Percentiles rank a stretch among this genome's conserved stretches.
These are phyloP conservation scores for Albatrellus sp. DNA, from an alignment of 1,284 basidiomycete species.

Conservation along the genomic window DNA sequence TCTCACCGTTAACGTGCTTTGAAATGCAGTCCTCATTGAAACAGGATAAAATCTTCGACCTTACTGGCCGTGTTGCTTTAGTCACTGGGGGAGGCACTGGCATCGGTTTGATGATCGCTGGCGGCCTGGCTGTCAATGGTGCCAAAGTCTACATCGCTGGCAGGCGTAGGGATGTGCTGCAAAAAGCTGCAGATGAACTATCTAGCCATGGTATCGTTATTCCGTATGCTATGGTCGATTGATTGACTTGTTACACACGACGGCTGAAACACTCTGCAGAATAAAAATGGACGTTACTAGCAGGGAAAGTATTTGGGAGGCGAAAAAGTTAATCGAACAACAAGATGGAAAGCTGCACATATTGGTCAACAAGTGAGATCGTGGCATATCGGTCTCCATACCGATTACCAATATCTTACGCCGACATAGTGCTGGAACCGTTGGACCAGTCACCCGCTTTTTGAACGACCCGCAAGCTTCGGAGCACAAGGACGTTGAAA, in stretches of 20 bases:
- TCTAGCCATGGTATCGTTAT: slow-evolving; percentile 31
- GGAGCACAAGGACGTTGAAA: slow-evolving; percentile 46
- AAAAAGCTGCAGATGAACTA: slow-evolving; percentile 39
- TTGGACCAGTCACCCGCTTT: slow-evolving; percentile 49
- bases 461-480: slow-evolving; percentile 41
- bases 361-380: slow-evolving; percentile 65
- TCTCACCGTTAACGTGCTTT: neutral
- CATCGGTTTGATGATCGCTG: slow-evolving; percentile 66
- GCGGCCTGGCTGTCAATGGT: slow-evolving; percentile 64
- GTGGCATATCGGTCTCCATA: neutral
- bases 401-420: neutral
- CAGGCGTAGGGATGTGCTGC: slow-evolving; percentile 49
- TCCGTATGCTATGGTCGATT: slow-evolving; percentile 32
- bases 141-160: slow-evolving; percentile 77
- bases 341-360: slow-evolving; percentile 65
- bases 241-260: neutral
- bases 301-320: slow-evolving; percentile 50
- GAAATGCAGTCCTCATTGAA: slow-evolving; percentile 3
- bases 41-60: slow-evolving; percentile 37
- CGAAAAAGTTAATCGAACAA: slow-evolving; percentile 38
- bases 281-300: slow-evolving; percentile 59
- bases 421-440: slow-evolving; percentile 50
- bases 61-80: slow-evolving; percentile 52
- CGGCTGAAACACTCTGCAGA: slow-evolving; percentile 23
- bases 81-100: slow-evolving; percentile 77